Evolutionary conservation across 768 basidiomycete species (phyloP).

Genomic region (Mrakia hoshinonis): DNA sequence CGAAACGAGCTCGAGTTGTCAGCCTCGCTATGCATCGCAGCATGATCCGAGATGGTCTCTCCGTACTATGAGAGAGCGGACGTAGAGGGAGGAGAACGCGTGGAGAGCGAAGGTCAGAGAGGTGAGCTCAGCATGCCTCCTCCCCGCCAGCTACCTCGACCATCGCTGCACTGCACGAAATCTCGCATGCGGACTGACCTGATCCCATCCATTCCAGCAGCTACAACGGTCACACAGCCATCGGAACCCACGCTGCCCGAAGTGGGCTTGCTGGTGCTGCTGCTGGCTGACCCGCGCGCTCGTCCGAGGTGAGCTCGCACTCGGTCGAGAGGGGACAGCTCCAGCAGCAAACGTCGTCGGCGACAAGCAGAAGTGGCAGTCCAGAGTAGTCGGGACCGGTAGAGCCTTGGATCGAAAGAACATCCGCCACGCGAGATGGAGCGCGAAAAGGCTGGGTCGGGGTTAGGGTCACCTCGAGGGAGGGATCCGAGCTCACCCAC

Average conservation of each 20-base stretch:
- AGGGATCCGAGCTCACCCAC: no score
- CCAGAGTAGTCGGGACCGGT: not conserved
- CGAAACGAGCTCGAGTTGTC: constrained; percentile 64
- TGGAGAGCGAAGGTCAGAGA: no score
- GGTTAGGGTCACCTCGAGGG: no score
- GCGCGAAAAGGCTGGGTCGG: no score
- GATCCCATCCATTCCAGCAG: constrained; percentile 22
- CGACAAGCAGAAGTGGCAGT: constrained; percentile 19
- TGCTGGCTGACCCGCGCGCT: not conserved
- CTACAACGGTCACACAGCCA: constrained; percentile 1
- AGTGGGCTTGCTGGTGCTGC: not conserved
- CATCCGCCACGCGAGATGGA: no score
- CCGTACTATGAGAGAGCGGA: constrained; percentile 44
- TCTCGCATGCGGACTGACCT: not conserved
- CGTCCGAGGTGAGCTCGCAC: no score
- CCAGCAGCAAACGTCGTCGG: not conserved
- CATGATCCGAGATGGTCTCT: constrained; percentile 73
- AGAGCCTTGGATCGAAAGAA: no score
- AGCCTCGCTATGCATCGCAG: constrained; percentile 74
- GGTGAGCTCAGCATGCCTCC: not conserved
- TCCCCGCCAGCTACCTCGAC: not conserved
- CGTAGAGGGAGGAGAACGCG: not conserved
- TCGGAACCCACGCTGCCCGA: not conserved
- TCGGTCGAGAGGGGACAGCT: constrained; percentile 7
- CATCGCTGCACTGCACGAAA: no score